A percentile compares a stretch with the other conserved stretches of the same genome.
Evolutionary conservation across 805 yeast genomes (phyloP).

Genomic region (Lipomyces spencermartinsiae): DNA sequence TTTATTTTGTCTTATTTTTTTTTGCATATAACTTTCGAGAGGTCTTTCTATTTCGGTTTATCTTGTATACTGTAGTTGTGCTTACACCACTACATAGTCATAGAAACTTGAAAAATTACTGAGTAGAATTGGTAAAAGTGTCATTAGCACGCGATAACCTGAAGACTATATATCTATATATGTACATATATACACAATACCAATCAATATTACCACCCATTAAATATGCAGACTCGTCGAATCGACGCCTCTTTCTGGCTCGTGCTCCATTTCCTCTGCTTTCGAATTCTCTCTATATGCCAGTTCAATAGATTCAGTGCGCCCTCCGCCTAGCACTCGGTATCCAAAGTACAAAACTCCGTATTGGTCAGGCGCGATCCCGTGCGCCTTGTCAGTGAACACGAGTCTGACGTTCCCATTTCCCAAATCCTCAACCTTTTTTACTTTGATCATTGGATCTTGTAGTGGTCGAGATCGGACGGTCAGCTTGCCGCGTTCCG

Average conservation of each 20-base stretch:
- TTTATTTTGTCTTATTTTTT: slow-evolving; percentile 14
- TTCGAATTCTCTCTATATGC: neutral
- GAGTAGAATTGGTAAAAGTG: no score
- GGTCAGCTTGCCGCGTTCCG: slow-evolving; percentile 45
- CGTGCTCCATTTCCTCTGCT: neutral
- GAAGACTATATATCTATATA: no score
- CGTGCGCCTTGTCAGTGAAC: slow-evolving; percentile 60
- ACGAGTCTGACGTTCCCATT: slow-evolving; percentile 46
- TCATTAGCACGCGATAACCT: no score
- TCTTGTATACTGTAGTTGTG: no score
- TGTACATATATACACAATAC: no score
- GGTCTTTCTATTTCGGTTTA: no score
- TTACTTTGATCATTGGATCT: slow-evolving; percentile 20
- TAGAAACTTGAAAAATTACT: no score
- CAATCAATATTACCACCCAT: neutral
- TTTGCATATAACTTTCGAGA: neutral
- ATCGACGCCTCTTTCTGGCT: neutral
- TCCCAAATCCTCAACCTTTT: slow-evolving; percentile 5
- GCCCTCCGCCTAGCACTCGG: slow-evolving; percentile 71
- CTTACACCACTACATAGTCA: no score
- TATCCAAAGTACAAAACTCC: slow-evolving; percentile 73
- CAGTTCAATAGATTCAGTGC: slow-evolving; percentile 2
- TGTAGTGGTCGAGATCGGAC: slow-evolving; percentile 81
- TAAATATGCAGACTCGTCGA: neutral
- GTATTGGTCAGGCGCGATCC: slow-evolving; percentile 90